phyloP scores from a whole-genome alignment of 2,329 filamentous ascomycete species.

The Neofusicoccum sp. region DNA sequence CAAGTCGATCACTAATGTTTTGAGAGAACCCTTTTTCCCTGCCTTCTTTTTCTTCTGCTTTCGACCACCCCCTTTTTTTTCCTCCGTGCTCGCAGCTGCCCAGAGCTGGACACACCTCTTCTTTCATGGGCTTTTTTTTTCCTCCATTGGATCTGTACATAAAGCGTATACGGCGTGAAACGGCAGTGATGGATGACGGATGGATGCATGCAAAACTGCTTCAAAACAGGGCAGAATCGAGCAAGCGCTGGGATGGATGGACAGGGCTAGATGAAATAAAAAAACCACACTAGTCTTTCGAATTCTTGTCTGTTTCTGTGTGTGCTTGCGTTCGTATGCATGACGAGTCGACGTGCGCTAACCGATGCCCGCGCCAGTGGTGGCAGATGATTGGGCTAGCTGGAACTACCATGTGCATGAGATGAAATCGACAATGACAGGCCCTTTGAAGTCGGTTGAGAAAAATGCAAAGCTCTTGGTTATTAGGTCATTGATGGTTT shows the following conservation, averaged over 20 bases:
- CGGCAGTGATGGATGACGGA: neutral
- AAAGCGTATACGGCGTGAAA: conserved; percentile 6
- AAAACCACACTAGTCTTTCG: neutral
- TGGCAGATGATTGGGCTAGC: no score
- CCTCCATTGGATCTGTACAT: neutral
- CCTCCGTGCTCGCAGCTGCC: neutral
- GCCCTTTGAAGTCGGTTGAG: no score
- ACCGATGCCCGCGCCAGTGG: no score
- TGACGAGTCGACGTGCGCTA: no score
- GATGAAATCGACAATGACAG: no score
- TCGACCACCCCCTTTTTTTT: neutral
- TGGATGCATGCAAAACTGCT: neutral
- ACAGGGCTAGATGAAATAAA: neutral
- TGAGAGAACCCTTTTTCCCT: neutral
- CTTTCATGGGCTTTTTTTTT: neutral
- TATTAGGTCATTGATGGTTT: no score
- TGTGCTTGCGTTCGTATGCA: no score
- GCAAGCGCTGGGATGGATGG: neutral
- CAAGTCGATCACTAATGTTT: neutral
- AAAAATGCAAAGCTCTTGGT: no score
- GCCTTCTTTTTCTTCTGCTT: neutral
- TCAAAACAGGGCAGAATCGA: neutral
- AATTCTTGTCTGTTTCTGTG: no score
- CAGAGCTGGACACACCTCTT: neutral
- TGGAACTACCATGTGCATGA: no score